Base-by-base conservation (phyloP, 192 early-diverging fungal species). In the Backusella westeae region DNA sequence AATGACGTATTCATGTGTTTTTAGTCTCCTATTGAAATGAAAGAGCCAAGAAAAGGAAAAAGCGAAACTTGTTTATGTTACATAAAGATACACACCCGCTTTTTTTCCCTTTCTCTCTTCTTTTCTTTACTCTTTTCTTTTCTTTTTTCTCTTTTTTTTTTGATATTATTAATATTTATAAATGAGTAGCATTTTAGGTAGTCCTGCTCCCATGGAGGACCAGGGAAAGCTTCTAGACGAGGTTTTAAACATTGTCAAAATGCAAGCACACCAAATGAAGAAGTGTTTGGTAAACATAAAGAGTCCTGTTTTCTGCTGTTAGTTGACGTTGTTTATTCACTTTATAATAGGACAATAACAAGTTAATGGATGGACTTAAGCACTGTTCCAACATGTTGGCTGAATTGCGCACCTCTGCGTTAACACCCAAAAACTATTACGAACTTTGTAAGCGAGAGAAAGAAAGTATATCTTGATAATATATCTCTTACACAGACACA, bases 341-440 rank as follows among this genome's bases (percentile, higher is more conserved):
- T n/a, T 44, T 26, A n/a, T 52, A 14, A 1, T 63, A 95, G 92
- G 94, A 95, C 76, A 92, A 93, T 80, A 89, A 93, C 88, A 93
- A 96, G 74, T 86, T 98, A 36, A 95, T 97, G 92, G 98, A 99
- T 81, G 97, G 95, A 1, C 86, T 99, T n/a, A 99, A 99, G 81
- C 94, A 99, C 84, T 95, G 95, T 81, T 99, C 97, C 4, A 96
- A 96, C 10, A 97, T 99, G 96, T 90, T 99, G 10, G 90, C 92
- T 29, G 98, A 99, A 85, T 92, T 99, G 65, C 90, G 96, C 78
- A 98, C 97, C 2, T 95, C 96, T 44, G 90, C 94, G 4, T 87
- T 99, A 72, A 96, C 96, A 4, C 98, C 97, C 39, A 99, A 98
- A 84, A 95, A 94, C 81, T 99, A 99, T 87, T 99, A 99, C 84